These are phyloP conservation scores for Hysterangium stoloniferum DNA, from an alignment of 768 basidiomycete genomes.

Conservation along the genomic window DNA sequence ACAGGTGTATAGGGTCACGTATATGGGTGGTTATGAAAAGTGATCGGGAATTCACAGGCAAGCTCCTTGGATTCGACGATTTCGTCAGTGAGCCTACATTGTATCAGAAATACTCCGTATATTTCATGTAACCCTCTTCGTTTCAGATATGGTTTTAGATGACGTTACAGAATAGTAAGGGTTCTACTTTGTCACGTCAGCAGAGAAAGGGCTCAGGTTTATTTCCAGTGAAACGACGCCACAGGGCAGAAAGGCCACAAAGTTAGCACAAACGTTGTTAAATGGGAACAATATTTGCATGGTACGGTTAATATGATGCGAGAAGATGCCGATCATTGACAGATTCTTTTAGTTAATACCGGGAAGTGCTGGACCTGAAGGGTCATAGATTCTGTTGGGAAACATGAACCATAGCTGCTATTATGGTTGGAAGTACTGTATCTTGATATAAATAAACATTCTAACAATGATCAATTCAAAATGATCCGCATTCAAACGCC, in stretches of 20 bases:
- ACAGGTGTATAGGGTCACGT: conserved; percentile 91
- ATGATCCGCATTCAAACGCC: too few species aligned
- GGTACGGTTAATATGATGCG: conserved; percentile 41
- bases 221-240: conserved; percentile 72
- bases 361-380: conserved; percentile 8
- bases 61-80: conserved; percentile 92
- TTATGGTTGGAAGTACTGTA: too few species aligned
- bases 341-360: conserved; percentile 4
- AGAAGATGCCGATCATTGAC: not conserved
- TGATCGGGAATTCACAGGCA: conserved; percentile 95
- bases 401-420: too few species aligned
- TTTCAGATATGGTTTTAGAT: conserved; percentile 86
- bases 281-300: conserved; percentile 98
- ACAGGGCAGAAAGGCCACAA: conserved; percentile 70
- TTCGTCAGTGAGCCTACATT: conserved; percentile 78
- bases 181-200: not conserved
- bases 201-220: not conserved
- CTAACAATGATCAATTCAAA: too few species aligned
- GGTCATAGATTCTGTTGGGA: too few species aligned
- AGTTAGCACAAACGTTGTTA: conserved; percentile 78
- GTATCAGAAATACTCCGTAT: not conserved
- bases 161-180: conserved; percentile 95
- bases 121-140: not conserved
- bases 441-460: too few species aligned
- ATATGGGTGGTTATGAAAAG: conserved; percentile 99